Percentiles rank a stretch among this genome's conserved stretches.
phyloP scores from a whole-genome alignment of 805 yeast species.

The Alloascoidea africana region DNA sequence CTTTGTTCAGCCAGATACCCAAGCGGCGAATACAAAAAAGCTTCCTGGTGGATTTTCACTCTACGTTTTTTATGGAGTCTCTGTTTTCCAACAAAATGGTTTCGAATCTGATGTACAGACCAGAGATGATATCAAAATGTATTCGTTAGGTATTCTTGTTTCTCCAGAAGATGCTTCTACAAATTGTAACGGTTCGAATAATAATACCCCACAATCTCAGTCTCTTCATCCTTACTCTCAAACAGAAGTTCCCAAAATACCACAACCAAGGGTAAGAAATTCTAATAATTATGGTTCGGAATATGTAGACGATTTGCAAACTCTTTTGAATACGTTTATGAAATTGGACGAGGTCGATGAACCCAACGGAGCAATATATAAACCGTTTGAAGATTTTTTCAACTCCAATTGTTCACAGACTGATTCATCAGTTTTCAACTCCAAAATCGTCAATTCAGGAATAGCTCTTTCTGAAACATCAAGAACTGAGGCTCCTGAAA shows the following conservation, averaged over 20 bases:
- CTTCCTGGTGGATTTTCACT: slow-evolving; percentile 10
- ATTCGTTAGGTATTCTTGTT: slow-evolving; percentile 33
- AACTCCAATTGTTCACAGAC: neutral
- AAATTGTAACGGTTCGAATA: too few relatives aligned
- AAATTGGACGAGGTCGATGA: slow-evolving; percentile 7
- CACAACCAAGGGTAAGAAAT: too few relatives aligned
- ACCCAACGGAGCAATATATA: slow-evolving; percentile 10
- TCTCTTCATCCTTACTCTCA: neutral
- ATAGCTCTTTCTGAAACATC: neutral
- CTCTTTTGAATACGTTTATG: slow-evolving; percentile 7
- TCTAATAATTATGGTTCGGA: slow-evolving; percentile 9
- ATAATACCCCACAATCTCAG: neutral
- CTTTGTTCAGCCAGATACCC: slow-evolving; percentile 25
- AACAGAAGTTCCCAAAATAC: neutral
- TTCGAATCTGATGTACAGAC: slow-evolving; percentile 9
- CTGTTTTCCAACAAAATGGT: slow-evolving; percentile 33
- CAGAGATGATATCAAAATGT: slow-evolving; percentile 29
- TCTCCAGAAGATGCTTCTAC: slow-evolving; percentile 11
- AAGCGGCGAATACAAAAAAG: slow-evolving; percentile 3
- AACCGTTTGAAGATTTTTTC: slow-evolving; percentile 6
- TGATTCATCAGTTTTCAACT: neutral
- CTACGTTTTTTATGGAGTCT: slow-evolving; percentile 26
- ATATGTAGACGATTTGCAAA: slow-evolving; percentile 12
- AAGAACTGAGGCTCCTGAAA: neutral
- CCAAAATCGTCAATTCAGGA: slow-evolving; percentile 6